phyloP scores from a whole-genome alignment of 345 rosid species.

The Eucalyptus urophylla region DNA sequence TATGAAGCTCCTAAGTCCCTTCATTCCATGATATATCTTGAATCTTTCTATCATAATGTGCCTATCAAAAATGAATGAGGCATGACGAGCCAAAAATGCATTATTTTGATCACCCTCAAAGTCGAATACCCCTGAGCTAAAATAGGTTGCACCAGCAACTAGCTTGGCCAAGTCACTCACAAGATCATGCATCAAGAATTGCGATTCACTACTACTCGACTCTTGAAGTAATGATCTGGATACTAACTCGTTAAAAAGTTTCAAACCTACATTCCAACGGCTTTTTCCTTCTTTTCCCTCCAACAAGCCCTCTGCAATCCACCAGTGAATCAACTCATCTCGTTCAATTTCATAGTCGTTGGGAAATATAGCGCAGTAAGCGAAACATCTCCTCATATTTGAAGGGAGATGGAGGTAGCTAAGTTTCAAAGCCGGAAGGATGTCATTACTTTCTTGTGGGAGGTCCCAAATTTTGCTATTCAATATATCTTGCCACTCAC shows the following conservation, averaged over 20 bases:
- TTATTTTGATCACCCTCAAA: not conserved
- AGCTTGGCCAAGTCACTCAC: not conserved
- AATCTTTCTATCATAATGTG: too few species aligned
- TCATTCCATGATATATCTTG: not conserved
- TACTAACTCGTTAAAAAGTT: fast-evolving
- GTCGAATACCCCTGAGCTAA: not conserved
- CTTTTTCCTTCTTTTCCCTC: not conserved
- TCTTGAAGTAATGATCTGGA: not conserved
- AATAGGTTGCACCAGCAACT: fast-evolving
- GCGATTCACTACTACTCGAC: not conserved
- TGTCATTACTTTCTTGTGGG: not conserved
- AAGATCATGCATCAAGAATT: not conserved
- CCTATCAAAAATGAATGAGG: fast-evolving
- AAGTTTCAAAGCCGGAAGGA: not conserved
- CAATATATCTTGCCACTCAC: not conserved
- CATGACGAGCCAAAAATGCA: not conserved
- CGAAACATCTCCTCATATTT: not conserved
- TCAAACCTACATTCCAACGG: not conserved
- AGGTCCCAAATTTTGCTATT: not conserved
- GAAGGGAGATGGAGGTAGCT: not conserved
- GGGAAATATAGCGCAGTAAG: not conserved
- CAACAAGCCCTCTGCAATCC: not conserved
- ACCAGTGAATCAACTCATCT: not conserved
- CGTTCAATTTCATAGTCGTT: not conserved
- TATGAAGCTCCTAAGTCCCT: not conserved